Evolutionary conservation across 306 rosid genomes (phyloP).

Genomic region (Fragaria iinumae): DNA sequence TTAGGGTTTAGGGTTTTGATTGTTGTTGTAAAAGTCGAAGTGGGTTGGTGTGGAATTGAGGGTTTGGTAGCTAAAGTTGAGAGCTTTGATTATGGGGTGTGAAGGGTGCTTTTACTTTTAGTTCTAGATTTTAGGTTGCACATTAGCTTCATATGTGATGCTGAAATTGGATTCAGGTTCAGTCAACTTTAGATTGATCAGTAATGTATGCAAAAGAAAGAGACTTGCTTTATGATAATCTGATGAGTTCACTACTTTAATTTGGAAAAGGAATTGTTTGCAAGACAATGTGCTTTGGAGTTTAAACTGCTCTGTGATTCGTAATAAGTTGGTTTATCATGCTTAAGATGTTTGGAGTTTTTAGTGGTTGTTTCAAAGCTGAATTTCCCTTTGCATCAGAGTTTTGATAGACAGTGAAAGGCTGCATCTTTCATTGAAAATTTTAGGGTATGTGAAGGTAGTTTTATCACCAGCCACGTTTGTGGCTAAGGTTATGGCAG

Average conservation of each 20-base stretch:
- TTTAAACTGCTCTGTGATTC: background rate
- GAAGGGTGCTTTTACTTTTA: background rate
- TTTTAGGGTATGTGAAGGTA: background rate
- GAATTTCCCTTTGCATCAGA: background rate
- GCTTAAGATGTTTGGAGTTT: background rate
- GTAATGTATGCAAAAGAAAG: too few relatives aligned
- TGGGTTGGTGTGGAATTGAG: background rate
- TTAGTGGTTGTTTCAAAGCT: background rate
- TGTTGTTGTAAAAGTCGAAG: background rate
- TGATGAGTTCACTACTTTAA: too few relatives aligned
- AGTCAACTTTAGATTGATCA: too few relatives aligned
- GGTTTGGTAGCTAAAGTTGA: background rate
- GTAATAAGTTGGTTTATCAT: background rate
- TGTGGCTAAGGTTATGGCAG: conserved; percentile 31
- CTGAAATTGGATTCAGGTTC: too few relatives aligned
- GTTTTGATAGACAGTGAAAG: background rate
- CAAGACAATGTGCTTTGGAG: background rate
- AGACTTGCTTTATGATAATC: too few relatives aligned
- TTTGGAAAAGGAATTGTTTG: background rate
- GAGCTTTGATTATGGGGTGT: background rate
- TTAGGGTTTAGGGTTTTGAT: conserved; percentile 27
- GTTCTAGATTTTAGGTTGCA: background rate
- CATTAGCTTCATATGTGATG: background rate
- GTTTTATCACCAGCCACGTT: background rate
- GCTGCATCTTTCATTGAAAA: too few relatives aligned